phyloP scores from a whole-genome alignment of 768 basidiomycete species.

The Leccinum truebloodii region DNA sequence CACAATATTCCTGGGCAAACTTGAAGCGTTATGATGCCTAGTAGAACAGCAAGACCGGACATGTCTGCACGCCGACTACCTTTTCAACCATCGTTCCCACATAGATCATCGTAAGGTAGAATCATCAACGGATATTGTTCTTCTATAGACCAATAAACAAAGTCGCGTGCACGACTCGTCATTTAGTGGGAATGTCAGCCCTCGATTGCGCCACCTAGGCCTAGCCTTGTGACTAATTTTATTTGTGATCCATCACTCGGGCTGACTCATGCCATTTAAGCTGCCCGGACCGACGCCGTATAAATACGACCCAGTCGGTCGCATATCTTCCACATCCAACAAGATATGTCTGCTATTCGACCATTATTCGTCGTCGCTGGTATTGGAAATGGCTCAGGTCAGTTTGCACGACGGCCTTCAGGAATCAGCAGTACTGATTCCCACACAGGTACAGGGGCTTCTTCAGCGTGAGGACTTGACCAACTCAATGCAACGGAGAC shows the following conservation, averaged over 20 bases:
- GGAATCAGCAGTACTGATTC: constrained; percentile 1
- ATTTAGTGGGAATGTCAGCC: background rate
- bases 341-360: constrained; percentile 37
- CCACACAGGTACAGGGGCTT: constrained; percentile 53
- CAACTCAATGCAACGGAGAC: background rate
- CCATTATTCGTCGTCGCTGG: constrained; percentile 63
- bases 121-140: too few relatives aligned
- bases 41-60: constrained; percentile 82
- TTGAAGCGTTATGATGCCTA: constrained; percentile 50
- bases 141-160: constrained; percentile 12
- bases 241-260: constrained; percentile 14
- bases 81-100: too few relatives aligned
- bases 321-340: background rate
- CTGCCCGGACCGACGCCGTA: background rate
- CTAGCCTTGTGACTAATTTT: constrained; percentile 8
- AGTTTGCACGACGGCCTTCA: background rate
- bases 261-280: constrained; percentile 21
- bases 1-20: constrained; percentile 73
- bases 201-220: constrained; percentile 13
- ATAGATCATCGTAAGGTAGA: too few relatives aligned
- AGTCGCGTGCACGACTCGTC: background rate
- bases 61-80: constrained; percentile 40
- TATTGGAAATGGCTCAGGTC: constrained; percentile 44
- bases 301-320: constrained; percentile 7
- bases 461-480: constrained; percentile 49